Conservation (phyloP, 1,139 yeast genomes). For the Wickerhamiella pararugosa region DNA sequence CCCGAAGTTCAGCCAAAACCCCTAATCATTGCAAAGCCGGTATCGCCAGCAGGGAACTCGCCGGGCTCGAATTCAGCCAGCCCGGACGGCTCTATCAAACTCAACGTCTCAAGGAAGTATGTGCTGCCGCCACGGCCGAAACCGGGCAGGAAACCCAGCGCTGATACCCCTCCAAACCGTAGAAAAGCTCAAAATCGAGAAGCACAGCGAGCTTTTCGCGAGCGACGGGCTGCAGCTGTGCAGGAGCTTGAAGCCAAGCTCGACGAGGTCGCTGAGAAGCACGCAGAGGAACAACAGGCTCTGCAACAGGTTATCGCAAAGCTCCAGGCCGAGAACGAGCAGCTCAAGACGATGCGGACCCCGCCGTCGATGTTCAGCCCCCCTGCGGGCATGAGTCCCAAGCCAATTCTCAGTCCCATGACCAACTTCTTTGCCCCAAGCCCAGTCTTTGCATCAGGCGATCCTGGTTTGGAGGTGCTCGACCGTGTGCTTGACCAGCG, state of each 20-base stretch:
- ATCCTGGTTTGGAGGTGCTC: constrained; percentile 20
- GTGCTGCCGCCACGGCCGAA: constrained; percentile 83
- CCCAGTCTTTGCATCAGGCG: constrained; percentile 1
- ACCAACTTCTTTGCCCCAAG: constrained; percentile 5
- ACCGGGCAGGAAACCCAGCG: constrained; percentile 79
- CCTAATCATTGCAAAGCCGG: constrained; percentile 2
- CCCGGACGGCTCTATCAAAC: constrained; percentile 7
- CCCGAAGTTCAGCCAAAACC: constrained; percentile 5
- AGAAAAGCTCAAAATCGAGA: constrained; percentile 90
- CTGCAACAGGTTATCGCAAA: constrained; percentile 20
- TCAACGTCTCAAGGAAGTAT: constrained; percentile 68
- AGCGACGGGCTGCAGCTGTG: constrained; percentile 53
- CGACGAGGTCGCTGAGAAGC: constrained; percentile 26
- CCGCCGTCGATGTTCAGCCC: constrained; percentile 11
- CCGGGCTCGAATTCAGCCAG: background rate
- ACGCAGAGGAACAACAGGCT: constrained; percentile 17
- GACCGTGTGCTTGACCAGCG: constrained; percentile 28
- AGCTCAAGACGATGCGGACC: constrained; percentile 16
- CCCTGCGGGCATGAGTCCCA: constrained; percentile 2
- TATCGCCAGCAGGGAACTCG: background rate
- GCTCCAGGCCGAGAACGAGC: constrained; percentile 23
- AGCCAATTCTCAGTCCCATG: constrained; percentile 11
- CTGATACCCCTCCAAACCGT: constrained; percentile 36
- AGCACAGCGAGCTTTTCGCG: constrained; percentile 86
- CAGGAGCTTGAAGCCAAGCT: constrained; percentile 39